Base-by-base conservation (phyloP, 2,329 filamentous ascomycete genomes). In the Hymenoscyphus linearis region DNA sequence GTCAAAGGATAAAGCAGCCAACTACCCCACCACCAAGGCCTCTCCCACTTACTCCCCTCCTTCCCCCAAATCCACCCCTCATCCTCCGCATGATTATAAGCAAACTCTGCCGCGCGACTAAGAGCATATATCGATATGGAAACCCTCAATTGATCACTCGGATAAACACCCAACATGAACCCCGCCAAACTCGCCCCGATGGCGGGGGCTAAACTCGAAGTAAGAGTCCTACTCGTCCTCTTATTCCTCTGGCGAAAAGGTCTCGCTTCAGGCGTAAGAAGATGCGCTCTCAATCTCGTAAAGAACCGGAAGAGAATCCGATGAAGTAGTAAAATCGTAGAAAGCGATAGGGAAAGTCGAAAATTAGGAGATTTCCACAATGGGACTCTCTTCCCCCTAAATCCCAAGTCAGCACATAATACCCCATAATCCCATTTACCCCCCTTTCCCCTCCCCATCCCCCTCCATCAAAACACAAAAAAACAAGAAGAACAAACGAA, bases 231-330 rank as follows among this genome's bases (percentile, higher is more conserved):
- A 0, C 90, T 83, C 13, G 92, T 84, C 18, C 84, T 84, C 0
- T 93, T 93, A 70, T 98, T 97, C 59, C 93, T 88, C 61, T 82
- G 79, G 14, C 92, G 84, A 75, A 98, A 97, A 0, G 90, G 88
- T 59, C 84, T 82, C 1, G 93, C 91, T 60, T 90, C 84, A n/a
- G 90, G 84, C 37, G 89, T 87, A 50, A 96, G 85, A 3, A 99
- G 80, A 65, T 91, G 91, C 1, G 83, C 80, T 55, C 93, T 87
- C 52, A 98, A 79, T 31, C 91, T 85, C 27, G 84, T 84, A 69
- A 98, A 90, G 80, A 98, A 96, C 62, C 93, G 90, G 76, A 93
- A 91, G 27, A 98, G 85, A 0, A 96, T 80, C 34, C 95, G 86
- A 74, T 99, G 95, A 64, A 96, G 85, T 52, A 98, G 85, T 22